Evolutionary conservation across 805 yeast species (phyloP), one percentile per base, ranked within the genome.

Genomic region (Lipomyces anomalus): DNA sequence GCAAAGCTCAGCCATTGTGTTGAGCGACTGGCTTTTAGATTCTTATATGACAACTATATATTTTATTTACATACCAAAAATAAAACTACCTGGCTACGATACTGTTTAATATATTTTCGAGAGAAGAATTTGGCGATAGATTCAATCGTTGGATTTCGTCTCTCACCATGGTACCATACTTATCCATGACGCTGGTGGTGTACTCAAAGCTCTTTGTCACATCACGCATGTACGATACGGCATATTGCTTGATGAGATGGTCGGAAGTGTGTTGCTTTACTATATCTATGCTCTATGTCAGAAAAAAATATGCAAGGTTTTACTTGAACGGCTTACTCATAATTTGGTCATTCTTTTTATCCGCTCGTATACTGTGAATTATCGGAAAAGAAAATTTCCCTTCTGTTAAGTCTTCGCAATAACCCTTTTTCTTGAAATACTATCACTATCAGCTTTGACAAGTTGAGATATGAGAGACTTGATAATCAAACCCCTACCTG

Each of bases 321-420:
- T 7, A 22, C 4, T 6, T 17, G n/a, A 9, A 6, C 6, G 17
- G 47, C 61, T 38, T 45, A 58, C 62, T 62, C 43, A 72, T 50
- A 7, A 80, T 59, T 42, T 72, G 73, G 44, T 67, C 63, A 41
- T 70, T 68, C 1, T 57, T 50, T 1, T 57, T 49, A 39, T 68
- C 68, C 29, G 60, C 56, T 17, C 67, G 58, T 1, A 82, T 63
- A 3, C 80, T 73, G 62, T 86, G 92, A 16, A 89, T 74, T 1
- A 89, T 78, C 0, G 96, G 96, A 52, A 85, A 83, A 0, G 95
- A 85, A 48, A 83, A 76, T 63, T 88, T 89, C 0, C 96, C 96
- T 61, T 89, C 96, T 0, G 87, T 78, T 24, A 89, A 73, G 60
- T 89, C 97, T 57, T 89, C 96, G 43, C 86, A 78, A 52, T 75